Percentiles rank a stretch among this genome's conserved stretches.
These are phyloP conservation scores for Comarum palustre DNA, from an alignment of 306 rosid species.

Conservation along the genomic window DNA sequence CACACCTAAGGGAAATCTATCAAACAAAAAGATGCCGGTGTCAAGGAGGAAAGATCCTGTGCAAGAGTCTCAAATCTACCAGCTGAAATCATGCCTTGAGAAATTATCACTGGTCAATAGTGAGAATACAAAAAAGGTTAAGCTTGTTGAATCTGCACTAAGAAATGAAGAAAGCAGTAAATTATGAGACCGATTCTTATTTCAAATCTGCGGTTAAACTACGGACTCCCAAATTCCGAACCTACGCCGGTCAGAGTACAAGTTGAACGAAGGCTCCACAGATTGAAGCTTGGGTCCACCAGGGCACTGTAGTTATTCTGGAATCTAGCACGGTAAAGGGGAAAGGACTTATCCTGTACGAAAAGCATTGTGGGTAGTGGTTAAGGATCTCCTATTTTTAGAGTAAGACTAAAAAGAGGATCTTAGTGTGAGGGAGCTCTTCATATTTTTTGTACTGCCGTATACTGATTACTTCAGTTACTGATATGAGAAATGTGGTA, in stretches of 20 bases:
- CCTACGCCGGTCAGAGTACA: not conserved
- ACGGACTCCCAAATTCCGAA: not conserved
- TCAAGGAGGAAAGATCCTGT: constrained; percentile 45
- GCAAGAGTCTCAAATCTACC: constrained; percentile 57
- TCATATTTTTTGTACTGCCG: not conserved
- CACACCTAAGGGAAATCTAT: constrained; percentile 40
- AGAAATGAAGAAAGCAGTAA: constrained; percentile 46
- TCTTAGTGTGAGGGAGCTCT: not conserved
- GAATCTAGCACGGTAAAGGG: not conserved
- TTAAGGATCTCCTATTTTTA: not conserved
- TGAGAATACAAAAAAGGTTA: constrained; percentile 64
- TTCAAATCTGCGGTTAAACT: constrained; percentile 8
- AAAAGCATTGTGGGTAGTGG: not conserved
- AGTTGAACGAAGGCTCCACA: not conserved
- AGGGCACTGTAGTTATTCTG: not conserved
- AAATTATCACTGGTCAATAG: constrained; percentile 64
- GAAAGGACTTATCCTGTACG: not conserved
- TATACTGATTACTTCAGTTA: not conserved
- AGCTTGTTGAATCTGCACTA: constrained; percentile 64
- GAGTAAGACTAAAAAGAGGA: not conserved
- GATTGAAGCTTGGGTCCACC: not conserved
- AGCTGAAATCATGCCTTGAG: constrained; percentile 70
- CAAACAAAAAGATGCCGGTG: constrained; percentile 41
- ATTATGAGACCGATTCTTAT: constrained; percentile 27
- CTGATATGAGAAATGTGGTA: not conserved